A percentile compares a stretch with the other conserved stretches of the same genome.
Conservation (phyloP, 2,329 filamentous ascomycete genomes). For the Leptodontidium sp. region DNA sequence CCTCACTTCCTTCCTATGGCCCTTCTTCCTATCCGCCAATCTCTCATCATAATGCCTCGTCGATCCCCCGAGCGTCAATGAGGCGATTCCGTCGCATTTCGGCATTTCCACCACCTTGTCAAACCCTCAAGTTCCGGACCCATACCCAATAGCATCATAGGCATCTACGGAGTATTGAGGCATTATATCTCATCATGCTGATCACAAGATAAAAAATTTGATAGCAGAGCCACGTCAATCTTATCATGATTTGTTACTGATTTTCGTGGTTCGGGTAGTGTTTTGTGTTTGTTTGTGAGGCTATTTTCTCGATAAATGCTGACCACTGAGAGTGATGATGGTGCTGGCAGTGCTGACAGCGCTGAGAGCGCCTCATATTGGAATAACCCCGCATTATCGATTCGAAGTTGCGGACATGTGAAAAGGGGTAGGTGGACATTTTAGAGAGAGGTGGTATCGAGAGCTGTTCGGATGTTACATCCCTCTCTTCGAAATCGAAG, state of each 20-base stretch:
- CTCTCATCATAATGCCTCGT: background rate
- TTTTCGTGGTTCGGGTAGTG: constrained; percentile 7
- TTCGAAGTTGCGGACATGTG: background rate
- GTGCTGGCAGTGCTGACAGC: background rate
- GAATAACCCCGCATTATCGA: background rate
- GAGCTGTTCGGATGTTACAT: no score
- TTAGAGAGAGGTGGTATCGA: no score
- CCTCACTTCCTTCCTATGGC: background rate
- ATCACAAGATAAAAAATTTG: background rate
- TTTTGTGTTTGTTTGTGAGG: background rate
- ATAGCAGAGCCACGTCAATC: constrained; percentile 2
- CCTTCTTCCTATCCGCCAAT: background rate
- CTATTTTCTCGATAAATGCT: constrained; percentile 2
- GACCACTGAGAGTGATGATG: background rate
- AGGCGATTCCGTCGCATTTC: no score
- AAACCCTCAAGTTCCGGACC: background rate
- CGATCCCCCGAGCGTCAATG: background rate
- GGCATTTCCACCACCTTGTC: background rate
- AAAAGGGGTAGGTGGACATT: background rate
- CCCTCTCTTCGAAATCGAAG: no score
- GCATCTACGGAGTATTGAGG: background rate
- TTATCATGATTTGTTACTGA: constrained; percentile 7
- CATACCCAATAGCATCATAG: background rate
- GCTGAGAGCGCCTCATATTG: background rate
- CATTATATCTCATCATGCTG: background rate